Evolutionary conservation across 257 asterid species (phyloP).

Genomic region (Gentiana straminea): DNA sequence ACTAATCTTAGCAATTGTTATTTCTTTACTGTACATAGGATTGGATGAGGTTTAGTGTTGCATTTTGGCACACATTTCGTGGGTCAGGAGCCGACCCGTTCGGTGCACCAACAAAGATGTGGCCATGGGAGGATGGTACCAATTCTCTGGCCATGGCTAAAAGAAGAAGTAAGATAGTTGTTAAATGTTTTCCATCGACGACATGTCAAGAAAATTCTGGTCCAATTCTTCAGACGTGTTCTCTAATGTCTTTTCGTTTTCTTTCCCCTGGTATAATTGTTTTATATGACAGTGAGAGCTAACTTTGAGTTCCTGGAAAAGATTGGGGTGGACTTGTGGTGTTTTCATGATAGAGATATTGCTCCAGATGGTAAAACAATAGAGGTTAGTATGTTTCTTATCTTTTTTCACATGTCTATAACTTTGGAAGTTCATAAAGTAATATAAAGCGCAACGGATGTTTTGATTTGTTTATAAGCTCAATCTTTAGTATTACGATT

Average conservation of each 20-base stretch:
- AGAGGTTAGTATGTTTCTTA: conserved; percentile 36
- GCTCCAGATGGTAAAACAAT: conserved; percentile 93
- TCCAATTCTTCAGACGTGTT: background rate
- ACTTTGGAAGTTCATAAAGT: no score
- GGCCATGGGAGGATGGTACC: conserved; percentile 99
- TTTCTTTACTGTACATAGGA: conserved; percentile 33
- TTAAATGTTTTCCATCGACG: background rate
- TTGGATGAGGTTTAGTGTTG: conserved; percentile 93
- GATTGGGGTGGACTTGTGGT: conserved; percentile 89
- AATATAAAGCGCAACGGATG: no score
- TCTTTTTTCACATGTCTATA: background rate
- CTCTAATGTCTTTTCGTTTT: background rate
- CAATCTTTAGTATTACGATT: no score
- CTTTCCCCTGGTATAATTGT: conserved; percentile 2
- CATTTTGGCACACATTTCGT: conserved; percentile 99
- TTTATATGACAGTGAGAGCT: conserved; percentile 71
- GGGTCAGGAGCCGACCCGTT: conserved; percentile 94
- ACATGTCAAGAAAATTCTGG: no score
- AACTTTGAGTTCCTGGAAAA: conserved; percentile 88
- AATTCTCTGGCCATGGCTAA: conserved; percentile 91
- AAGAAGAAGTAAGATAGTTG: conserved; percentile 53
- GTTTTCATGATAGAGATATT: conserved; percentile 94
- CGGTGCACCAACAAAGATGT: conserved; percentile 89
- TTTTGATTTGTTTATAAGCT: no score
- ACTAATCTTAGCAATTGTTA: no score